A percentile compares a stretch with the other conserved stretches of the same genome.
Conservation (phyloP, 257 asterid species). For the Nemophila menziesii region DNA sequence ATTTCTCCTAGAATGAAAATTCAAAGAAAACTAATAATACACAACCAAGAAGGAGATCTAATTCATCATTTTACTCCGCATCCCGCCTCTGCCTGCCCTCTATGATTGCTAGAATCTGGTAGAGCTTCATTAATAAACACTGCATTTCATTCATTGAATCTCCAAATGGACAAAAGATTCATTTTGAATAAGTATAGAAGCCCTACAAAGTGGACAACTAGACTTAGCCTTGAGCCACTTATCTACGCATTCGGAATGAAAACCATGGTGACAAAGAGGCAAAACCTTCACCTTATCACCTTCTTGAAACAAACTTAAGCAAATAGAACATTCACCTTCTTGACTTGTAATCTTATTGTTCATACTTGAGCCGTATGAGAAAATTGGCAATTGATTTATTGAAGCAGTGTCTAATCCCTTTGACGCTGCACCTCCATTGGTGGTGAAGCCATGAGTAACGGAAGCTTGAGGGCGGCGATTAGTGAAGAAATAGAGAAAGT, state of each 20-base stretch:
- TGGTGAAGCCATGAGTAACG: background rate
- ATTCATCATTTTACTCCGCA: no score
- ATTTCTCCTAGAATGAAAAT: no score
- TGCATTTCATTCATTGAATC: background rate
- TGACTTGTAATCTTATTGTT: conserved; percentile 4
- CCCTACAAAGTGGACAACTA: conserved; percentile 33
- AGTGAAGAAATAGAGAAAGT: conserved; percentile 21
- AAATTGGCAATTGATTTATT: conserved; percentile 23
- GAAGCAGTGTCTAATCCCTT: conserved; percentile 28
- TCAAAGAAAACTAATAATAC: no score
- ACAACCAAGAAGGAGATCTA: no score
- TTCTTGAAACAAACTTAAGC: conserved; percentile 33
- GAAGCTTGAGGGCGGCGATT: conserved; percentile 10
- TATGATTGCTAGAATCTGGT: no score
- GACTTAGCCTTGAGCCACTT: conserved; percentile 33
- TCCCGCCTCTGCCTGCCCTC: no score
- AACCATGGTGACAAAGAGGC: conserved; percentile 43
- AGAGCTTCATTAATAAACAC: no score
- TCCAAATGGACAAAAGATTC: background rate
- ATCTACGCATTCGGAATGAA: conserved; percentile 44
- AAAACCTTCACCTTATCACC: conserved; percentile 41
- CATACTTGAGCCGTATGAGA: conserved; percentile 13
- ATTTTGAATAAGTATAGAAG: conserved; percentile 3
- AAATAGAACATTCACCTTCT: conserved; percentile 23
- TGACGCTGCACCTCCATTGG: background rate